phyloP scores from a whole-genome alignment of 495 filamentous ascomycete genomes.

The Penicillium ochrochloron region DNA sequence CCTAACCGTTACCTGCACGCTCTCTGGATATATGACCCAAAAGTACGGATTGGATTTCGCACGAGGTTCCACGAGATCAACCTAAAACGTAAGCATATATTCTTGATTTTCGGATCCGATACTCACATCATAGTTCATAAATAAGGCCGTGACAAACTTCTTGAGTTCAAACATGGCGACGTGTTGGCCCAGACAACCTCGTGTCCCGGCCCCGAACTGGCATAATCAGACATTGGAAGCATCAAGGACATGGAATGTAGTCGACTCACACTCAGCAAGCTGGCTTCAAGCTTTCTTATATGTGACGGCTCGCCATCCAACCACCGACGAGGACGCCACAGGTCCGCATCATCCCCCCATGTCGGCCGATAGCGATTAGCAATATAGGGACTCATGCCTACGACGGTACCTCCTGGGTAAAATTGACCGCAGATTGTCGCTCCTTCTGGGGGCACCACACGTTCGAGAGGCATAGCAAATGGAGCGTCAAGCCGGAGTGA shows the following conservation, averaged over 20 bases:
- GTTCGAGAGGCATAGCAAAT: conserved; percentile 40
- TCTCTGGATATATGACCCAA: conserved; percentile 16
- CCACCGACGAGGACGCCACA: conserved; percentile 32
- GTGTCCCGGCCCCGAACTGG: conserved; percentile 35
- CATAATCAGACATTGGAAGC: conserved; percentile 15
- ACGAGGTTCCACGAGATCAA: conserved; percentile 8
- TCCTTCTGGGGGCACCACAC: conserved; percentile 38
- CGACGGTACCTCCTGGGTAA: conserved; percentile 21
- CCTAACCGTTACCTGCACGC: conserved; percentile 14
- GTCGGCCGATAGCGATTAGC: conserved; percentile 23
- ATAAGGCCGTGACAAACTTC: conserved; percentile 26
- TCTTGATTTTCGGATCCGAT: not conserved
- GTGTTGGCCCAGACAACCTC: conserved; percentile 32
- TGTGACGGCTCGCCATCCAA: conserved; percentile 19
- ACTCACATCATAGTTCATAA: conserved; percentile 20
- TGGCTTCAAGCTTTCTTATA: conserved; percentile 24
- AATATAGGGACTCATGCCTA: conserved; percentile 22
- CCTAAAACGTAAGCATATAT: not conserved
- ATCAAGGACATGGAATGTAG: not conserved
- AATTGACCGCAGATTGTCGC: conserved; percentile 26
- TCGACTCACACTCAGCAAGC: conserved; percentile 28
- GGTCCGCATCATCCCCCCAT: conserved; percentile 31
- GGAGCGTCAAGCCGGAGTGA: conserved; percentile 56
- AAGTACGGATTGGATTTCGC: conserved; percentile 11
- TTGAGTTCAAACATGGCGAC: conserved; percentile 33